These are phyloP conservation scores for Staphylotrichum longicolle DNA, from an alignment of 495 filamentous ascomycete species.

Conservation along the genomic window DNA sequence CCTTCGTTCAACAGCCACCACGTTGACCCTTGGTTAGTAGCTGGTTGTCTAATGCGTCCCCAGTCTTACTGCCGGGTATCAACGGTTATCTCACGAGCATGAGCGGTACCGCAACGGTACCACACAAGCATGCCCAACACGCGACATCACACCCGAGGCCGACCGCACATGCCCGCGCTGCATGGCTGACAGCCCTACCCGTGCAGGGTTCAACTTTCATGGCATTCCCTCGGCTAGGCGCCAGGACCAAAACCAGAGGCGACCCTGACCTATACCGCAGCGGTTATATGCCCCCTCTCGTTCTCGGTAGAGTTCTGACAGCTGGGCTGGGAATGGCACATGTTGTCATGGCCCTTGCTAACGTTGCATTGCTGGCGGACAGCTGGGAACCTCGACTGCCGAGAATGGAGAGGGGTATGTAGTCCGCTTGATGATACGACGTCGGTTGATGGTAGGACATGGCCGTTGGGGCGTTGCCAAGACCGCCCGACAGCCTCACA, in stretches of 20 bases:
- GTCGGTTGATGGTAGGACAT: not conserved
- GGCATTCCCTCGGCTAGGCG: not conserved
- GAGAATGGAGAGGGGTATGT: too few species aligned
- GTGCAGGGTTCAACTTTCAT: not conserved
- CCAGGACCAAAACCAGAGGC: not conserved
- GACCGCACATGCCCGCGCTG: not conserved
- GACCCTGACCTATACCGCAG: not conserved
- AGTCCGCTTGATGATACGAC: too few species aligned
- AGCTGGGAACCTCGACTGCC: too few species aligned
- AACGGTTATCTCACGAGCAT: not conserved
- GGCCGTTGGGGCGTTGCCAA: not conserved
- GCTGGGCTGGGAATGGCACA: too few species aligned
- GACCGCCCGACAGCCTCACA: constrained; percentile 1
- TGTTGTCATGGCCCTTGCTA: too few species aligned
- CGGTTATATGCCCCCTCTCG: not conserved
- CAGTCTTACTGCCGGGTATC: not conserved
- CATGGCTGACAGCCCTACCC: constrained; percentile 5
- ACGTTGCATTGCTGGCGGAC: too few species aligned
- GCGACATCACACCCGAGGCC: not conserved
- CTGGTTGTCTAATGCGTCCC: not conserved
- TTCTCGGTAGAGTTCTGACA: not conserved
- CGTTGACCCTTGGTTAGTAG: too few species aligned
- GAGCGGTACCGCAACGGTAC: not conserved
- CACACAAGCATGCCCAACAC: not conserved
- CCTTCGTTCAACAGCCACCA: too few species aligned